Percentiles rank a stretch among this genome's conserved stretches.
Conservation (phyloP, 108 stramenopile species). For the Fragilaria radians region DNA sequence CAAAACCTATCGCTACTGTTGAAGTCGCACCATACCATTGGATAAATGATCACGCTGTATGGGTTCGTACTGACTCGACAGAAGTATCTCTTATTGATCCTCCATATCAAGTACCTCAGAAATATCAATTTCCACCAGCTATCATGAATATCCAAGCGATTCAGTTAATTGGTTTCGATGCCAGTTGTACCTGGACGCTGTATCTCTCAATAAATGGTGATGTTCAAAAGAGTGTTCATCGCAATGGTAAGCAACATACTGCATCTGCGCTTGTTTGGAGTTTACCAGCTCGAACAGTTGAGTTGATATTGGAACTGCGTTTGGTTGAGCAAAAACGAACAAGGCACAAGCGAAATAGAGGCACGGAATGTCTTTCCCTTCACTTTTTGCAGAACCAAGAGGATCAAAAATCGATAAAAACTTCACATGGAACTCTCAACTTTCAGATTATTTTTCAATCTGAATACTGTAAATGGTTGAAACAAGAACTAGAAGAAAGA, state of each 20-base stretch:
- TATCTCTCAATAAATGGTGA: background rate
- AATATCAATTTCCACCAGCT: slow-evolving; percentile 7
- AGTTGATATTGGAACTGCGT: background rate
- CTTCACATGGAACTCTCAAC: slow-evolving; percentile 7
- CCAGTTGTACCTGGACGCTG: background rate
- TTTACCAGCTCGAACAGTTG: background rate
- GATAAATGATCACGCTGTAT: slow-evolving; percentile 10
- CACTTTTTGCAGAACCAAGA: background rate
- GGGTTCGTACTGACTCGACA: slow-evolving; percentile 19
- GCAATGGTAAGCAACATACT: background rate
- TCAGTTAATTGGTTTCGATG: background rate
- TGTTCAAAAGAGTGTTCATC: background rate
- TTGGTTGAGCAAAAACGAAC: slow-evolving; percentile 1
- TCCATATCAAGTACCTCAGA: slow-evolving; percentile 24
- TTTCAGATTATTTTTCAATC: slow-evolving; percentile 25
- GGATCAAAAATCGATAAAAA: background rate
- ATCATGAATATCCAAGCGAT: background rate
- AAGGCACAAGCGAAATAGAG: background rate
- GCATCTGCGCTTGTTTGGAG: background rate
- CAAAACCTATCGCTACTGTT: background rate
- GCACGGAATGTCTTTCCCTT: background rate
- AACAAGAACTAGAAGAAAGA: slow-evolving; percentile 27
- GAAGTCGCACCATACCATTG: background rate
- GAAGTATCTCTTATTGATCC: slow-evolving; percentile 39
- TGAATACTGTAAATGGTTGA: slow-evolving; percentile 43